phyloP scores from a whole-genome alignment of 768 basidiomycete genomes.

The Lactarius indigo region DNA sequence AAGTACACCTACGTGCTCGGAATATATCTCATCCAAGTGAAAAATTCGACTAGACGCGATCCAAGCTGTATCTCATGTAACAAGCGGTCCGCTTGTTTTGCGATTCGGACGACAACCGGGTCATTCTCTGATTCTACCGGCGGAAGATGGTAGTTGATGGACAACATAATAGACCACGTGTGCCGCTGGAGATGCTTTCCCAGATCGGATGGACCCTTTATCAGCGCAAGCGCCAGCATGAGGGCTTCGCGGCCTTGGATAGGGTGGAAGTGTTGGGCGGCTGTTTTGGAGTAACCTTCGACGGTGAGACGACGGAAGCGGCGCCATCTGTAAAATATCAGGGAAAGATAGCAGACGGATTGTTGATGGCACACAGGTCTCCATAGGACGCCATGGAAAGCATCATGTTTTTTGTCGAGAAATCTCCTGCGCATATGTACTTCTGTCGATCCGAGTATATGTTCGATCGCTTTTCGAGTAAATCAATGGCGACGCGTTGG shows the following conservation, averaged over 20 bases:
- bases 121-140: constrained; percentile 16
- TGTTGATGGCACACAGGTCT: constrained; percentile 6
- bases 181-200: constrained; percentile 27
- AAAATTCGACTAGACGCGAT: no score
- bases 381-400: constrained; percentile 29
- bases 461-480: constrained; percentile 25
- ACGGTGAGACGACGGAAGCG: constrained; percentile 28
- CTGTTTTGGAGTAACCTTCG: constrained; percentile 28
- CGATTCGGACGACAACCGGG: not conserved
- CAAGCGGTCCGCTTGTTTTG: not conserved
- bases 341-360: no score
- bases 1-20: no score
- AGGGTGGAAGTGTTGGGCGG: constrained; percentile 28
- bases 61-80: no score
- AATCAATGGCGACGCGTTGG: constrained; percentile 26
- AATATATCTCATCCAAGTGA: no score
- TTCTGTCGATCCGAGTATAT: not conserved
- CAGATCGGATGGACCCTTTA: constrained; percentile 28
- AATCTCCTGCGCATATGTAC: constrained; percentile 30
- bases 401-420: constrained; percentile 30
- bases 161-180: constrained; percentile 28
- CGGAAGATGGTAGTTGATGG: constrained; percentile 7
- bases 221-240: constrained; percentile 26
- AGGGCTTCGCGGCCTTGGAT: constrained; percentile 33
- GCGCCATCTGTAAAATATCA: constrained; percentile 22